Percentiles rank a stretch among this genome's conserved stretches.
Evolutionary conservation across 2,329 filamentous ascomycete species (phyloP).

Genomic region (Magnaporthiopsis rhizophila): DNA sequence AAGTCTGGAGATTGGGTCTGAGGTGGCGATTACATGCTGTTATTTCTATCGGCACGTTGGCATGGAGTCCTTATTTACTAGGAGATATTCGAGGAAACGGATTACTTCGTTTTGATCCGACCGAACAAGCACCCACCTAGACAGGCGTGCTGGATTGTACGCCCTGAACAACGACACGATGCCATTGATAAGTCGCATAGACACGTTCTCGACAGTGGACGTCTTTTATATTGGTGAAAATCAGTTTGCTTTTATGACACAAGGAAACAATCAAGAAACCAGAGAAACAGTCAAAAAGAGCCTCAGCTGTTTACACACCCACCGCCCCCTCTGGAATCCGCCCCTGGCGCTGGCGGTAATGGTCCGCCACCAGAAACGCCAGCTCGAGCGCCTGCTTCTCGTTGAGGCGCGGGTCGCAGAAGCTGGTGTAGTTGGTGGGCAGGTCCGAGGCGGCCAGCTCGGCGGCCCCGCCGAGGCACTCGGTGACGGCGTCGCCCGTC

Average conservation of each 20-base stretch:
- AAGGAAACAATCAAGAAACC: neutral
- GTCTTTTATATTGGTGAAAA: too few relatives aligned
- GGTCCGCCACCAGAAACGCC: constrained; percentile 85
- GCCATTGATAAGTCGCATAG: too few relatives aligned
- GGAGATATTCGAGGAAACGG: too few relatives aligned
- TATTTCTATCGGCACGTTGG: neutral
- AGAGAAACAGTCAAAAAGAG: neutral
- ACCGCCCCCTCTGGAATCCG: constrained; percentile 11
- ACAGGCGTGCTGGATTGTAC: too few relatives aligned
- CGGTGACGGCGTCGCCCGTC: constrained; percentile 91
- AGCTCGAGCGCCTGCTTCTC: constrained; percentile 96
- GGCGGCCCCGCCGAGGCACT: constrained; percentile 87
- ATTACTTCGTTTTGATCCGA: too few relatives aligned
- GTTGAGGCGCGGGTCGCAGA: constrained; percentile 90
- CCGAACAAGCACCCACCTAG: too few relatives aligned
- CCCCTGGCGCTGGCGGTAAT: constrained; percentile 46
- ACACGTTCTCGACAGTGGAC: too few relatives aligned
- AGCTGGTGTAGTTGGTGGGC: constrained; percentile 86
- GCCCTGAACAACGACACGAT: too few relatives aligned
- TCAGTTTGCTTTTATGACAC: too few relatives aligned
- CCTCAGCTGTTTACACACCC: neutral
- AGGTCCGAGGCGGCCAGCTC: constrained; percentile 82
- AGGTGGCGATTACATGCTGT: neutral
- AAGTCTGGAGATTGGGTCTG: neutral
- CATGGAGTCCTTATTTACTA: too few relatives aligned